Evolutionary conservation across 73 alveolate species (phyloP).

Genomic region (Uronychia binucleata): DNA sequence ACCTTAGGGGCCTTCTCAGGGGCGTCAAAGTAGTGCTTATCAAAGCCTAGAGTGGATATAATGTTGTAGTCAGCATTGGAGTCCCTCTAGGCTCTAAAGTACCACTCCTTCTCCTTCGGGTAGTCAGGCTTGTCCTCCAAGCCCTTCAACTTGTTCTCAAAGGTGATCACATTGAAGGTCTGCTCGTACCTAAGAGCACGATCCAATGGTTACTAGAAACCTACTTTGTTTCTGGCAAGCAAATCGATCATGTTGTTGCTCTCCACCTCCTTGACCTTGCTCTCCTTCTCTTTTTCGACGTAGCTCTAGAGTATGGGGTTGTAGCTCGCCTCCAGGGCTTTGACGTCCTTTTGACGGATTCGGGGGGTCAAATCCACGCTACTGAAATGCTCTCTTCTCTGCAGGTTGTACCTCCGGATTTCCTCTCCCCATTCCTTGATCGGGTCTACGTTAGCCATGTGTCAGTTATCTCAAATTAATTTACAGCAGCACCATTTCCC

Average conservation of each 20-base stretch:
- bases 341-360: constrained; percentile 1
- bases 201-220: constrained; percentile 35
- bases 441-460: constrained; percentile 28
- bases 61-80: constrained; percentile 74
- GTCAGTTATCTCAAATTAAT: too few relatives aligned
- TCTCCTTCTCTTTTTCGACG: constrained; percentile 5
- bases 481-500: too few relatives aligned
- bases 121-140: constrained; percentile 87
- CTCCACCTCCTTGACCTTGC: constrained; percentile 44
- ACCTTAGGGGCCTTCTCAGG: constrained; percentile 88
- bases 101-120: constrained; percentile 81
- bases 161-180: constrained; percentile 84
- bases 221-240: constrained; percentile 74
- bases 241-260: constrained; percentile 60
- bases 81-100: constrained; percentile 49
- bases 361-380: neutral
- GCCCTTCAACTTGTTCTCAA: constrained; percentile 90
- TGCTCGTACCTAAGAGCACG: constrained; percentile 86
- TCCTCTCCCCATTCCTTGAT: constrained; percentile 20
- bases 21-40: constrained; percentile 81
- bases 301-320: constrained; percentile 33
- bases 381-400: neutral
- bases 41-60: constrained; percentile 71
- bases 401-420: neutral
- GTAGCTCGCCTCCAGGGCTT: constrained; percentile 19